These are phyloP conservation scores for Kodamaea kaohsiungensis DNA, from an alignment of 805 yeast species.

Conservation along the genomic window DNA sequence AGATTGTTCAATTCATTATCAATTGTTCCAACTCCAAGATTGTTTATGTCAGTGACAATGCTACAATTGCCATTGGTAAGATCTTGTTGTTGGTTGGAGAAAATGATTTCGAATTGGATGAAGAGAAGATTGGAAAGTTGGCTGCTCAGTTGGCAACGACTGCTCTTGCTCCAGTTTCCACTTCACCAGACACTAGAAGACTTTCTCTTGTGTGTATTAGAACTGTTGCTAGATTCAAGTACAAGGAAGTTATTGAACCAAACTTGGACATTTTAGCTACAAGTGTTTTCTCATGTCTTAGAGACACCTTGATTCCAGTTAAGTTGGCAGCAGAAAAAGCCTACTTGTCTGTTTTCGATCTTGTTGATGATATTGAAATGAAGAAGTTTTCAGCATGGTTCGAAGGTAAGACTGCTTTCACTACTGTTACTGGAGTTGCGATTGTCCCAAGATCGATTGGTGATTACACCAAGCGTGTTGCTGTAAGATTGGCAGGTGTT, in stretches of 20 bases:
- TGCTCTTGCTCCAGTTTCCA: conserved; percentile 55
- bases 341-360: conserved; percentile 65
- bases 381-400: conserved; percentile 67
- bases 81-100: conserved; percentile 56
- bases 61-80: conserved; percentile 81
- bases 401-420: conserved; percentile 36
- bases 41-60: conserved; percentile 69
- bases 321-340: conserved; percentile 95
- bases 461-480: conserved; percentile 91
- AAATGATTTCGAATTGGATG: conserved; percentile 40
- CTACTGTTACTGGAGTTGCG: conserved; percentile 45
- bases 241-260: conserved; percentile 50
- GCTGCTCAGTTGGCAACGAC: conserved; percentile 51
- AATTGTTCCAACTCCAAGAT: conserved; percentile 42
- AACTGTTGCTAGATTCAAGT: conserved; percentile 68
- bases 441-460: conserved; percentile 72
- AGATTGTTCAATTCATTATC: conserved; percentile 51
- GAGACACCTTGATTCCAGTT: conserved; percentile 89
- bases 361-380: conserved; percentile 66
- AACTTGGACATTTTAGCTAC: conserved; percentile 62
- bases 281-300: conserved; percentile 74
- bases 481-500: conserved; percentile 77
- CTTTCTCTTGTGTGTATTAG: conserved; percentile 73
- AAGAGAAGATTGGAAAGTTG: conserved; percentile 42
- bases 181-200: conserved; percentile 76